phyloP scores from a whole-genome alignment of 2,329 filamentous ascomycete genomes.

The Clonostachys sp. region DNA sequence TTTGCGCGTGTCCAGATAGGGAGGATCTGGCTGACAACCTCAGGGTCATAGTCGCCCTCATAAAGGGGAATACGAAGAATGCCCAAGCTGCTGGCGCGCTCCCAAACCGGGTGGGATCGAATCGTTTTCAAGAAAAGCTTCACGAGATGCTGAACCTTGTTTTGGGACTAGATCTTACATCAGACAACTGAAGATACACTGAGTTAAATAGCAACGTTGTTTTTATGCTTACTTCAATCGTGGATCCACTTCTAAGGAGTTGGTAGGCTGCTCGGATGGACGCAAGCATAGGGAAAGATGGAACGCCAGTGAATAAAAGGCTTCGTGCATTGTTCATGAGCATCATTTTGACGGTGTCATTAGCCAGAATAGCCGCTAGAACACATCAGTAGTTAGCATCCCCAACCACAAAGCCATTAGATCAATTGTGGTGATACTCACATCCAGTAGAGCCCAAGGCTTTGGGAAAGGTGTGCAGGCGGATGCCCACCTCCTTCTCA shows the following conservation, averaged over 20 bases:
- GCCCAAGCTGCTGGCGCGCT: constrained; percentile 8
- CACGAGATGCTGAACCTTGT: constrained; percentile 9
- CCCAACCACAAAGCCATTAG: not conserved
- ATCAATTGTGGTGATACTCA: not conserved
- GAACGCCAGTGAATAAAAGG: not conserved
- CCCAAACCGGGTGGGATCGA: constrained; percentile 10
- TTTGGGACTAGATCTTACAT: not conserved
- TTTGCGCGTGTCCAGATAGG: constrained; percentile 14
- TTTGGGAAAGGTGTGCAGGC: constrained; percentile 49
- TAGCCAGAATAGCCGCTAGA: not conserved
- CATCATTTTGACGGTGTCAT: not conserved
- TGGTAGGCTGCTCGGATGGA: not conserved
- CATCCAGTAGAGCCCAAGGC: constrained; percentile 25
- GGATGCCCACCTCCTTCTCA: constrained; percentile 41
- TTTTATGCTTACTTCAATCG: too few relatives aligned
- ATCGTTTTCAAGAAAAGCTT: constrained; percentile 12
- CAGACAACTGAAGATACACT: too few relatives aligned
- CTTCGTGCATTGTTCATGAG: not conserved
- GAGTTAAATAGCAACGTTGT: too few relatives aligned
- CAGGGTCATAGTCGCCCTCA: constrained; percentile 12
- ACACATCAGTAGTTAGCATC: not conserved
- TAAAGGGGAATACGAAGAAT: constrained; percentile 15
- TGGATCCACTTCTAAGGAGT: too few relatives aligned
- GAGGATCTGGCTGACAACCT: constrained; percentile 16
- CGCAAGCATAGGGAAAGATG: not conserved